A percentile compares a stretch with the other conserved stretches of the same genome.
Evolutionary conservation across 352 stramenopile species (phyloP).

Genomic region (Phytophthora megakarya): DNA sequence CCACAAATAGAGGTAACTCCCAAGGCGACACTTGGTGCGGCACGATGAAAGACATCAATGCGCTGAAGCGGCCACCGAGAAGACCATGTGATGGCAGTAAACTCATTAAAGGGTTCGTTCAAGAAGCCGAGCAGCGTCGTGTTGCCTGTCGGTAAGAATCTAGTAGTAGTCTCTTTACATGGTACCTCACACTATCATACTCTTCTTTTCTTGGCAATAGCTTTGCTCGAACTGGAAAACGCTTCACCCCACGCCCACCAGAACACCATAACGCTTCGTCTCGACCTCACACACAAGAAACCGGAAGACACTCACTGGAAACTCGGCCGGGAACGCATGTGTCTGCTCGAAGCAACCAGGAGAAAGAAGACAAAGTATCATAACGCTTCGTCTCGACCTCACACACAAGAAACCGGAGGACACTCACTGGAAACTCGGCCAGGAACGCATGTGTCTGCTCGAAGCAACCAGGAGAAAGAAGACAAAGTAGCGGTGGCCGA

Average conservation of each 20-base stretch:
- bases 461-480: slow-evolving; percentile 22
- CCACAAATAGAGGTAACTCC: too few species aligned
- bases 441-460: neutral
- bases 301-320: slow-evolving; percentile 1
- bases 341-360: slow-evolving; percentile 8
- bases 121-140: slow-evolving; percentile 46
- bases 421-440: slow-evolving; percentile 9
- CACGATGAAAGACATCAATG: slow-evolving; percentile 3
- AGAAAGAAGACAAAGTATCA: slow-evolving; percentile 15
- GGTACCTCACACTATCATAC: too few species aligned
- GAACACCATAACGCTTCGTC: slow-evolving; percentile 5
- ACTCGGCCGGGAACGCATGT: slow-evolving; percentile 5
- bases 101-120: slow-evolving; percentile 59
- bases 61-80: neutral
- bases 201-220: too few species aligned
- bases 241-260: slow-evolving; percentile 25
- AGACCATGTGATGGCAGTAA: slow-evolving; percentile 28
- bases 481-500: slow-evolving; percentile 15
- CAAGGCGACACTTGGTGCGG: too few species aligned
- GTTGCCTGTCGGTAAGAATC: slow-evolving; percentile 43
- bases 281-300: neutral
- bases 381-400: slow-evolving; percentile 7
- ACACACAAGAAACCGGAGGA: neutral
- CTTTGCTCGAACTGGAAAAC: slow-evolving; percentile 28
- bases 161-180: neutral